Evolutionary conservation across 805 yeast species (phyloP).

Genomic region (Cyberlindnera mycetangii): DNA sequence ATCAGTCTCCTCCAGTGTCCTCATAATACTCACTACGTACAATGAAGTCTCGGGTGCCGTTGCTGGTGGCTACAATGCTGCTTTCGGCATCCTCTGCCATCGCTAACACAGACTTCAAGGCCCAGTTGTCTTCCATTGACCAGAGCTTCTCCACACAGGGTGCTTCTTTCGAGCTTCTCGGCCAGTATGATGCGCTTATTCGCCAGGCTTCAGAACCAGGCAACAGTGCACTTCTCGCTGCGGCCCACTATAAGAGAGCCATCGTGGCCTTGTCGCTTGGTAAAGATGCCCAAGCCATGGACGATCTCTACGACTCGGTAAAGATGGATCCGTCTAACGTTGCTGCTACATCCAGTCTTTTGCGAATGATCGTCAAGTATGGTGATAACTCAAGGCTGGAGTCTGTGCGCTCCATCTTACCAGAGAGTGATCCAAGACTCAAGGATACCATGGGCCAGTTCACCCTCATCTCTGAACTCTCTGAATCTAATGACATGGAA

Average conservation of each 20-base stretch:
- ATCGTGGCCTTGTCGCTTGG: conserved; percentile 56
- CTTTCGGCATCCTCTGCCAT: conserved; percentile 1
- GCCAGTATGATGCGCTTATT: conserved; percentile 20
- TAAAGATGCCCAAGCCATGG: conserved; percentile 49
- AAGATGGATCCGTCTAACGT: conserved; percentile 36
- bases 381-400: conserved; percentile 45
- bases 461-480: conserved; percentile 19
- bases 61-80: conserved; percentile 5
- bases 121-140: conserved; percentile 19
- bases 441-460: conserved; percentile 19
- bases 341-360: conserved; percentile 49
- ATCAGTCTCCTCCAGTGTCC: too few relatives aligned
- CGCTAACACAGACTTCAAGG: conserved; percentile 12
- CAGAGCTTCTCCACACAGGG: conserved; percentile 16
- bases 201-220: conserved; percentile 9
- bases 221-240: conserved; percentile 31
- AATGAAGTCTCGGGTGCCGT: conserved; percentile 5
- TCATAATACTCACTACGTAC: not conserved
- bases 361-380: conserved; percentile 47
- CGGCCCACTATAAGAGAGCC: conserved; percentile 57
- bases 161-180: conserved; percentile 22
- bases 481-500: conserved; percentile 29
- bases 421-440: conserved; percentile 12
- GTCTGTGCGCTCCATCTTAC: not conserved
- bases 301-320: conserved; percentile 48